phyloP scores from a whole-genome alignment of 2,329 filamentous ascomycete species.

The Ascocoryne sarcoides region DNA sequence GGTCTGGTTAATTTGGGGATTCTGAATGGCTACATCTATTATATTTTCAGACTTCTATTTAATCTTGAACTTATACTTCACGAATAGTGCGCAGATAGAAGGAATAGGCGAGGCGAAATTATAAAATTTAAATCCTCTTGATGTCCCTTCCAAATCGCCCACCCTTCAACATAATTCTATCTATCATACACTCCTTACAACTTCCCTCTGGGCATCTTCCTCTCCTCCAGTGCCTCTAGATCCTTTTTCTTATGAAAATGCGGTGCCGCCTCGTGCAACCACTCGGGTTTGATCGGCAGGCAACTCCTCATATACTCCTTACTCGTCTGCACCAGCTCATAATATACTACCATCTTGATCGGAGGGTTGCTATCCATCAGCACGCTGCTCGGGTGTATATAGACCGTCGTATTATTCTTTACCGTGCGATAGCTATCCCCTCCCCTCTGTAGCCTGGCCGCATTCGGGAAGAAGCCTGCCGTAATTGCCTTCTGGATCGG shows the following conservation, averaged over 20 bases:
- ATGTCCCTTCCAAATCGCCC: too few relatives aligned
- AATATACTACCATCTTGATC: constrained; percentile 77
- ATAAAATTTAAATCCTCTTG: too few relatives aligned
- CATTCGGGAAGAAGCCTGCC: constrained; percentile 90
- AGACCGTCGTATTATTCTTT: constrained; percentile 81
- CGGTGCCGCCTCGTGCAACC: constrained; percentile 83
- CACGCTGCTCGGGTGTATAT: constrained; percentile 82
- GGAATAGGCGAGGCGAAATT: too few relatives aligned
- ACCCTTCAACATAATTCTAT: too few relatives aligned
- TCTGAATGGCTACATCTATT: too few relatives aligned
- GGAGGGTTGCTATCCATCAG: constrained; percentile 70
- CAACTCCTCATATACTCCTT: constrained; percentile 91
- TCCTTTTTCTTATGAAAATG: constrained; percentile 94
- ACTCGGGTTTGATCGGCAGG: constrained; percentile 75
- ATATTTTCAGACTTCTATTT: too few relatives aligned
- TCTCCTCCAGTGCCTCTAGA: constrained; percentile 71
- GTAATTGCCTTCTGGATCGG: constrained; percentile 84
- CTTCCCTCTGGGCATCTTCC: constrained; percentile 56
- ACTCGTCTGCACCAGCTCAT: constrained; percentile 70
- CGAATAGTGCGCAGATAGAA: too few relatives aligned
- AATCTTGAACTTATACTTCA: too few relatives aligned
- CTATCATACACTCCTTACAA: constrained; percentile 16
- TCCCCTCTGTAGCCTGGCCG: constrained; percentile 70
- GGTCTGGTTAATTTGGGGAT: too few relatives aligned
- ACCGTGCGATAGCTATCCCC: constrained; percentile 87